A percentile compares a stretch with the other conserved stretches of the same genome.
Conservation (phyloP, 805 yeast species). For the Starmerella vaccinii region DNA sequence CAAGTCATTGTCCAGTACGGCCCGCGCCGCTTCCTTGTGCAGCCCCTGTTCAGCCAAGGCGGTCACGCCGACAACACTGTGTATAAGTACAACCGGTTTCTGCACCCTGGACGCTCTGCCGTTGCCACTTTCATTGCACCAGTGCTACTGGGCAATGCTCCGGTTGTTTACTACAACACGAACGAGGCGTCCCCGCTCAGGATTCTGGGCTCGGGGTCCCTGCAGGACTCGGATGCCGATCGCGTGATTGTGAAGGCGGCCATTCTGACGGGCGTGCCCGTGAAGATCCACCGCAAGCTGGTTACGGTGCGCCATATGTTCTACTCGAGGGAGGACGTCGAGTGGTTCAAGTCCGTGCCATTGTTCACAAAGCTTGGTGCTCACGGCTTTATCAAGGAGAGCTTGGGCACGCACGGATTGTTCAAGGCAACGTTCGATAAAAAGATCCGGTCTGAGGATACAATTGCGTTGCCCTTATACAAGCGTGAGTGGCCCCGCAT, state of each 20-base stretch:
- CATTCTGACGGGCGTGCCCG: slow-evolving; percentile 85
- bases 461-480: slow-evolving; percentile 85
- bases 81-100: slow-evolving; percentile 72
- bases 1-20: slow-evolving; percentile 83
- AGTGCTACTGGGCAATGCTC: slow-evolving; percentile 57
- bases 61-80: slow-evolving; percentile 68
- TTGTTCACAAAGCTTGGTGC: slow-evolving; percentile 87
- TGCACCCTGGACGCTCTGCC: slow-evolving; percentile 63
- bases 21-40: slow-evolving; percentile 70
- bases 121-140: slow-evolving; percentile 87
- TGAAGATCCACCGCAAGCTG: slow-evolving; percentile 84
- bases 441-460: slow-evolving; percentile 80
- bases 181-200: slow-evolving; percentile 28
- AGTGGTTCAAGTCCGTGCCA: slow-evolving; percentile 83
- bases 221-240: slow-evolving; percentile 73
- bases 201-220: slow-evolving; percentile 81
- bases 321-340: slow-evolving; percentile 80
- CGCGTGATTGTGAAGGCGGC: slow-evolving; percentile 81
- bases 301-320: slow-evolving; percentile 96
- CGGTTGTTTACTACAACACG: slow-evolving; percentile 33
- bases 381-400: slow-evolving; percentile 86
- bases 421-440: slow-evolving; percentile 93
- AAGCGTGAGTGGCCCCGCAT: slow-evolving; percentile 80
- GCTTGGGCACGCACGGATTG: slow-evolving; percentile 96
- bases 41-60: slow-evolving; percentile 74